These are phyloP conservation scores for Bacidia gigantensis DNA, from an alignment of 495 filamentous ascomycete genomes.

Conservation along the genomic window DNA sequence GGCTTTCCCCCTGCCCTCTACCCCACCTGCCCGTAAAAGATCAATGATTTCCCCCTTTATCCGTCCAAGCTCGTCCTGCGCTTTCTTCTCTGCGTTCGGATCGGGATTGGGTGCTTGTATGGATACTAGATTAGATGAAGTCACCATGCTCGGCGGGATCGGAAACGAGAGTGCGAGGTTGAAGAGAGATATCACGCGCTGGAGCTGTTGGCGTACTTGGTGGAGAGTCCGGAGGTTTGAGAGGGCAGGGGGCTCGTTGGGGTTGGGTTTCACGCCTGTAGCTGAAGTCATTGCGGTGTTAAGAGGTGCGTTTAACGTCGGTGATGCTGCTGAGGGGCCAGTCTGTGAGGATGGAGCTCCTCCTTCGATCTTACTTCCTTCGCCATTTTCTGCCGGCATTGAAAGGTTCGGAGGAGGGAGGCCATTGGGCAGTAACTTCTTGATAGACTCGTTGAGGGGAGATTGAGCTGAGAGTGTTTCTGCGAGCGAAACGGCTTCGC, in stretches of 20 bases:
- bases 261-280: neutral
- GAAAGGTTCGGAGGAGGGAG: conserved; percentile 16
- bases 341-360: neutral
- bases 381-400: neutral
- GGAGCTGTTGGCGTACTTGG: conserved; percentile 65
- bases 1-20: conserved; percentile 39
- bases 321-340: neutral
- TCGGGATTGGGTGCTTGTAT: conserved; percentile 45
- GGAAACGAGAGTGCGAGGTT: conserved; percentile 90
- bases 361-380: conserved; percentile 5
- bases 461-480: conserved; percentile 54
- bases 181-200: conserved; percentile 76
- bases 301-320: too few relatives aligned
- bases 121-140: conserved; percentile 59
- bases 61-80: conserved; percentile 53
- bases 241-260: conserved; percentile 23
- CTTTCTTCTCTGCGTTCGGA: conserved; percentile 63
- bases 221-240: conserved; percentile 67
- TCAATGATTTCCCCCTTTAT: conserved; percentile 57
- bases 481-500: conserved; percentile 63
- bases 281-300: neutral
- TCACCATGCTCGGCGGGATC: conserved; percentile 63
- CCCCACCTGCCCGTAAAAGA: conserved; percentile 33
- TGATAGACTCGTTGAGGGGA: conserved; percentile 50
- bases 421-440: conserved; percentile 48